Evolutionary conservation across 768 basidiomycete genomes (phyloP), one percentile per base, ranked within the genome.

Genomic region (Pisolithus microcarpus): DNA sequence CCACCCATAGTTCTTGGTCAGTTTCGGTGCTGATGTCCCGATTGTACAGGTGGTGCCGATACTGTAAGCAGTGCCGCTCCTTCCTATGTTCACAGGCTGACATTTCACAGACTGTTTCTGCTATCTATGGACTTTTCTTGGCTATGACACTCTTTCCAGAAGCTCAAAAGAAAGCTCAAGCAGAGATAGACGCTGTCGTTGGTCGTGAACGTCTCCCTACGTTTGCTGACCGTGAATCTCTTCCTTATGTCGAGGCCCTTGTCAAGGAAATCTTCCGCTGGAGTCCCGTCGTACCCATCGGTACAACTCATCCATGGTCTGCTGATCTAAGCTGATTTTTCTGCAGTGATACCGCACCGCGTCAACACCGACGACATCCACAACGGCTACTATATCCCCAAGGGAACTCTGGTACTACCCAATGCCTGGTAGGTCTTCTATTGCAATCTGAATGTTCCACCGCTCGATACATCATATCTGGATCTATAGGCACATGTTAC

Each of bases 171-270:
- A 83, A 76, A 62, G 83, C 82, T 11, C 82, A 82, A 55, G 70
- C 68, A 49, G 83, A 84, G 65, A 76, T 85, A 53, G 83, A 84
- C 60, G 61, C 71, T 37, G 72, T 84, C 8, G 59, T 84, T 54
- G 82, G 83, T 51, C 68, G 64, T 54, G 79, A 81, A 57, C 74
- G 82, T 52, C 75, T 84, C 26, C 83, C 83, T 52, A 76, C 73
- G 15, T 79, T 80, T 62, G 64, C 71, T 48, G 83, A 85, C 64
- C 78, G 81, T 23, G 69, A 73, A 24, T 61, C 72, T 15, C 68
- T 85, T 23, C 84, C 84, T 3, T 85, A 81, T 56, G 56, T 80
- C 46, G 75, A 82, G 52, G 83, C 83, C 2, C 70, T 85, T 16
- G 65, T 69, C 1, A 80, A 80, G 56, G 84, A 85, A 63, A 75